A percentile compares a stretch with the other conserved stretches of the same genome.
phyloP scores from a whole-genome alignment of 108 stramenopile genomes.

The Nannochloropsis oceanica region DNA sequence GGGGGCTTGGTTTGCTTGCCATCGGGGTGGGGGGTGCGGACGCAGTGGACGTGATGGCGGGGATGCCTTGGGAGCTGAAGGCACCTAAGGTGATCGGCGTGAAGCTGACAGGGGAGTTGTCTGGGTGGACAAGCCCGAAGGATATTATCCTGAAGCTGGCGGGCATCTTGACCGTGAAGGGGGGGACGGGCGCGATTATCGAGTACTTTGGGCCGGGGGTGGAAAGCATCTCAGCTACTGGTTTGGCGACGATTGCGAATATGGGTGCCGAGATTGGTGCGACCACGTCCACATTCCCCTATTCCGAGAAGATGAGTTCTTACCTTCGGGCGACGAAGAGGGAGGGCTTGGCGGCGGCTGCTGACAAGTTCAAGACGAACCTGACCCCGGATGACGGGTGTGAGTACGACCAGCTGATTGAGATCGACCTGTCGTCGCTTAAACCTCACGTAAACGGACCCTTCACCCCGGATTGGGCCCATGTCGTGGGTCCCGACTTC shows the following conservation, averaged over 20 bases:
- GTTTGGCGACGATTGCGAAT: constrained; percentile 40
- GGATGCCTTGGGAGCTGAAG: constrained; percentile 41
- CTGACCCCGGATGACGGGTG: constrained; percentile 32
- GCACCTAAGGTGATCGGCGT: constrained; percentile 41
- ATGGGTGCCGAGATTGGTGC: constrained; percentile 42
- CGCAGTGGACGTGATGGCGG: constrained; percentile 40
- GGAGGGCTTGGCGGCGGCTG: constrained; percentile 24
- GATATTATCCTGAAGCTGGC: constrained; percentile 41
- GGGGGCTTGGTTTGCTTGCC: constrained; percentile 37
- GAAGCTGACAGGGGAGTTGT: constrained; percentile 32
- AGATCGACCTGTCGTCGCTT: constrained; percentile 32
- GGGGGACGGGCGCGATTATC: constrained; percentile 40
- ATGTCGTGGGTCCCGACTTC: constrained; percentile 20
- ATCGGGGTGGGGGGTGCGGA: constrained; percentile 38
- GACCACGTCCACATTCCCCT: constrained; percentile 39
- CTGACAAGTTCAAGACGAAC: constrained; percentile 27
- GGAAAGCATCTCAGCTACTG: constrained; percentile 36
- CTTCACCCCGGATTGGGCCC: constrained; percentile 39
- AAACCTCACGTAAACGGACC: constrained; percentile 33
- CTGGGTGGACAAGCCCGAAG: constrained; percentile 37
- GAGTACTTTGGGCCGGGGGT: constrained; percentile 39
- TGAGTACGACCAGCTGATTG: constrained; percentile 37
- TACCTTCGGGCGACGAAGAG: constrained; percentile 36
- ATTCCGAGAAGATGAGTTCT: constrained; percentile 22
- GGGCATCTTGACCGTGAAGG: constrained; percentile 37